Conservation (phyloP, 1,284 basidiomycete genomes). For the Rhizoctonia solani region DNA sequence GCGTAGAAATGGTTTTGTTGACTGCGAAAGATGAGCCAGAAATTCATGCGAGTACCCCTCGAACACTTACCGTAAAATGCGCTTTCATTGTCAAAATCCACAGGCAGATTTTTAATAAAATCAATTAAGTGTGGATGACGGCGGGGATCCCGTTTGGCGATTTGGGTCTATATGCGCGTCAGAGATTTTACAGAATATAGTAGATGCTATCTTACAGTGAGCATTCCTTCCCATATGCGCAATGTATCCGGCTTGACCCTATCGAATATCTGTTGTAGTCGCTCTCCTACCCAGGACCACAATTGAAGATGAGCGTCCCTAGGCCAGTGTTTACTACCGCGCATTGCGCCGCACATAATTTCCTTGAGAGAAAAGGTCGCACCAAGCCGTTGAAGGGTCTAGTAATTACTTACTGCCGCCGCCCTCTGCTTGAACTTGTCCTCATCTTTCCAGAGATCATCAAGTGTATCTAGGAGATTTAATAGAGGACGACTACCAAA, state of each 20-base stretch:
- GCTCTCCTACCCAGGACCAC: slow-evolving; percentile 81
- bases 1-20: slow-evolving; percentile 66
- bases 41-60: slow-evolving; percentile 5
- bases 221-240: slow-evolving; percentile 69
- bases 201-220: slow-evolving; percentile 62
- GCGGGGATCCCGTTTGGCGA: slow-evolving; percentile 82
- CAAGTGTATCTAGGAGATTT: slow-evolving; percentile 58
- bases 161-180: slow-evolving; percentile 55
- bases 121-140: slow-evolving; percentile 77
- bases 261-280: slow-evolving; percentile 70
- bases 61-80: slow-evolving; percentile 68
- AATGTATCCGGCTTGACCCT: slow-evolving; percentile 86
- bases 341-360: slow-evolving; percentile 29
- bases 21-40: slow-evolving; percentile 50
- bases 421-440: slow-evolving; percentile 94
- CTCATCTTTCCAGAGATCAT: slow-evolving; percentile 64
- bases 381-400: slow-evolving; percentile 53
- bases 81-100: slow-evolving; percentile 81
- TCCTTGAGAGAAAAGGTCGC: not conserved
- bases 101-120: slow-evolving; percentile 75
- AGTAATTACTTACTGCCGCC: slow-evolving; percentile 78
- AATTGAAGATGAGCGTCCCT: slow-evolving; percentile 60
- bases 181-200: slow-evolving; percentile 8
- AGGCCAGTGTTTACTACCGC: slow-evolving; percentile 92
- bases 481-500: slow-evolving; percentile 62